phyloP scores from a whole-genome alignment of 108 stramenopile species.

The Cyclotella baltica region DNA sequence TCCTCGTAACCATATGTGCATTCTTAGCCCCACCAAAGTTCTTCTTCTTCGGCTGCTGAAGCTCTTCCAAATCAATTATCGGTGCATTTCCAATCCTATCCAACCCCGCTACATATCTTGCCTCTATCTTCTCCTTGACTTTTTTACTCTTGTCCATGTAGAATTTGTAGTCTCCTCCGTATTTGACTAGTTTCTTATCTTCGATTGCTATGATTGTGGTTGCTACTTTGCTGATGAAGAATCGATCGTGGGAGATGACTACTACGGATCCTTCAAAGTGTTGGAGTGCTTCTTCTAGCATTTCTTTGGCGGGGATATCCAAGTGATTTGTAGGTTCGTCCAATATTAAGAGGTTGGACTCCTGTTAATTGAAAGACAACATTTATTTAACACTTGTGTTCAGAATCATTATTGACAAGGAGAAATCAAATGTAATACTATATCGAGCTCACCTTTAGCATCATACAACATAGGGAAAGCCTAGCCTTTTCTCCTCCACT shows the following conservation, averaged over 20 bases:
- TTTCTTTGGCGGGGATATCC: constrained; percentile 98
- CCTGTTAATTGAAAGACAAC: constrained; percentile 21
- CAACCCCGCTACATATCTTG: constrained; percentile 79
- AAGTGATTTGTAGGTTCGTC: constrained; percentile 90
- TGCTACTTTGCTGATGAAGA: constrained; percentile 96
- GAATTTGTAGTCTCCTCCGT: constrained; percentile 95
- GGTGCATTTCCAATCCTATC: constrained; percentile 80
- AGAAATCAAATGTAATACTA: background rate
- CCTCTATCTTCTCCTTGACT: constrained; percentile 89
- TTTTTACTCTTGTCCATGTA: constrained; percentile 90
- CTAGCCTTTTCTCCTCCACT: constrained; percentile 97
- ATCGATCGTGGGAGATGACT: constrained; percentile 96
- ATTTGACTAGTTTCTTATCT: constrained; percentile 84
- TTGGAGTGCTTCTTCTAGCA: constrained; percentile 97
- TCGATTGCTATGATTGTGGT: constrained; percentile 95
- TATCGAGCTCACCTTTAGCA: constrained; percentile 69
- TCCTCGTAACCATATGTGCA: constrained; percentile 82
- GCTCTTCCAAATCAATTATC: constrained; percentile 72
- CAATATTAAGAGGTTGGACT: constrained; percentile 91
- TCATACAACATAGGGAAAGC: constrained; percentile 93
- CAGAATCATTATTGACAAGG: no score
- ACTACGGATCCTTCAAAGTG: constrained; percentile 93
- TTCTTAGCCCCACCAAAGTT: constrained; percentile 94
- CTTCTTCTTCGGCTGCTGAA: constrained; percentile 72
- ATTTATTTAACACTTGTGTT: no score